Evolutionary conservation across 768 basidiomycete genomes (phyloP).

Genomic region (Xanthoconium purpureum): DNA sequence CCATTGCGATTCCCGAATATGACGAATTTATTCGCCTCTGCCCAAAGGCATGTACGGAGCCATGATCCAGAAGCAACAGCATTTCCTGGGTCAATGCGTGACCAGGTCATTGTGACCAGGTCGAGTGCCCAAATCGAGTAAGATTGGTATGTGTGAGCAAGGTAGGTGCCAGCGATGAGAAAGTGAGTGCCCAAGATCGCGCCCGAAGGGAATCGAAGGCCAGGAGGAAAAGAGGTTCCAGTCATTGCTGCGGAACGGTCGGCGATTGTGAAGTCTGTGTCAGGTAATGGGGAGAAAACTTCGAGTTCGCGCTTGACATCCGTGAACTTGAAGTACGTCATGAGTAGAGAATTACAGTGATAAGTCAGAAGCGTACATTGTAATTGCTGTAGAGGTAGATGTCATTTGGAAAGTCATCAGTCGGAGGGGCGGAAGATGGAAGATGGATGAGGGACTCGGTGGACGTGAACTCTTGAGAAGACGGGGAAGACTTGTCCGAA

Average conservation of each 20-base stretch:
- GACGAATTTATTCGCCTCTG: slow-evolving; percentile 78
- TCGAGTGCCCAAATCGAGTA: slow-evolving; percentile 98
- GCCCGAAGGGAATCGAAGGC: slow-evolving; percentile 93
- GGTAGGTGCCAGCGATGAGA: slow-evolving; percentile 93
- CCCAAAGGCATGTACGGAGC: slow-evolving; percentile 91
- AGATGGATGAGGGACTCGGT: slow-evolving; percentile 64
- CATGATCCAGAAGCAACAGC: slow-evolving; percentile 86
- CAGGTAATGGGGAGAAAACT: slow-evolving; percentile 78
- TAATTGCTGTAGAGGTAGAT: slow-evolving; percentile 95
- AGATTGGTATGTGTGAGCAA: slow-evolving; percentile 90
- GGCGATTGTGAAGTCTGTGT: slow-evolving; percentile 70
- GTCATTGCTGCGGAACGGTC: slow-evolving; percentile 82
- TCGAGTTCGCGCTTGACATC: slow-evolving; percentile 96
- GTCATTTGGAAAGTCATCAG: slow-evolving; percentile 75
- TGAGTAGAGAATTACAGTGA: slow-evolving; percentile 6
- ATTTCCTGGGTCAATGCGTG: slow-evolving; percentile 84
- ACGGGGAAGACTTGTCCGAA: slow-evolving; percentile 40
- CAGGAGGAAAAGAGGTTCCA: slow-evolving; percentile 83
- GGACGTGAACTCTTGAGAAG: slow-evolving; percentile 49
- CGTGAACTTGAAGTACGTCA: slow-evolving; percentile 58
- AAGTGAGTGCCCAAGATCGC: slow-evolving; percentile 88
- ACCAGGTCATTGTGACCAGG: slow-evolving; percentile 77
- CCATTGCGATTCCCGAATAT: slow-evolving; percentile 89
- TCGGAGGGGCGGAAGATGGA: slow-evolving; percentile 72
- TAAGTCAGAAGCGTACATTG: slow-evolving; percentile 57